Evolutionary conservation across 768 basidiomycete species (phyloP), one percentile per base, ranked within the genome.

Genomic region (Lentinus tigrinus): DNA sequence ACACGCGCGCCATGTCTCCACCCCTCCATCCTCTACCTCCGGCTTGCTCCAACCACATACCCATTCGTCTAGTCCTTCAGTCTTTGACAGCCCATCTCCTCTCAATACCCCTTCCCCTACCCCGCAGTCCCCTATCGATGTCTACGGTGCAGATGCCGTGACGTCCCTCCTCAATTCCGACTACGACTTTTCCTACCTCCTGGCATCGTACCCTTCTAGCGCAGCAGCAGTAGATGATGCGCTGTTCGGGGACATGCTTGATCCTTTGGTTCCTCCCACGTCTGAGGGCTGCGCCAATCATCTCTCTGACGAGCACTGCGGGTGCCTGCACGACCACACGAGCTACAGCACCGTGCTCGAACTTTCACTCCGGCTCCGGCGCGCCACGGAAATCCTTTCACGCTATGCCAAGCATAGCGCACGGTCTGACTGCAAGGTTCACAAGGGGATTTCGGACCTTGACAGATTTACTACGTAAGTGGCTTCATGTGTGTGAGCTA

Each of bases 281-380:
- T 54, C 67, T 17, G 58, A 64, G 1, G 19, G 34, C 9, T 58
- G 61, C 42, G 39, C 63, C 19, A 27, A 31, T 23, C 47, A 52
- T 28, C 54, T 36, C 51, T 65, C 40, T 63, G 76, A 62, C 14
- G 73, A 73, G 16, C 80, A 83, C 51, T 88, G 86, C 60, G 81
- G 79, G 4, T 88, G 86, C 65, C 73, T 87, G 26, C 74, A 78
- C 52, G 85, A 87, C 58, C 64, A 76, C 9, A 64, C 74, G 19
- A 80, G 73, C 63, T 87, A 88, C 65, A 81, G 73, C 54, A 79
- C 78, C n/a, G 74, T 85, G 21, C 77, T 88, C 11, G 85, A 89
- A 63, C 73, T 89, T n/a, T 87, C 85, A 2, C 72, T 87, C 28
- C 77, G 84, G 50, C 77, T 89, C 21, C 78, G 85, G 23, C 83